Evolutionary conservation across 2,329 filamentous ascomycete genomes (phyloP).

Genomic region (Pseudogymnoascus sp.): DNA sequence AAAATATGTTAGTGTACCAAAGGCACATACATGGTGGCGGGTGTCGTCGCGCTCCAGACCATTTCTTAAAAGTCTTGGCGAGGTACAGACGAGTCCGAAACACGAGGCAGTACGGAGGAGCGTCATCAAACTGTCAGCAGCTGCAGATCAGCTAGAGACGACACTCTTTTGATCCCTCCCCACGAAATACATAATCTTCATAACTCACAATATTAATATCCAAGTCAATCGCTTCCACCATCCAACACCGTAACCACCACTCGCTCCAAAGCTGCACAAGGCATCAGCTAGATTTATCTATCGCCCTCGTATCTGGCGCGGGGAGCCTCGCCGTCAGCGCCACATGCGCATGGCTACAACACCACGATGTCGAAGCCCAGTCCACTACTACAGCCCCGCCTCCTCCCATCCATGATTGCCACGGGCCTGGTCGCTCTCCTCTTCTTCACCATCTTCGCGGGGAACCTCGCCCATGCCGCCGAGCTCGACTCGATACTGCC

Average conservation of each 20-base stretch:
- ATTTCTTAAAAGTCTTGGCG: neutral
- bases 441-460: slow-evolving; percentile 50
- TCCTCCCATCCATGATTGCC: slow-evolving; percentile 56
- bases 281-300: neutral
- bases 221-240: neutral
- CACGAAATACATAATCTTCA: slow-evolving; percentile 2
- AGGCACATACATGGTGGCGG: neutral
- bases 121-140: slow-evolving; percentile 8
- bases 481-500: slow-evolving; percentile 39
- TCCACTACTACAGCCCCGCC: slow-evolving; percentile 63
- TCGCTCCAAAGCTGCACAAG: neutral
- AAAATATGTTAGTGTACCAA: slow-evolving; percentile 1
- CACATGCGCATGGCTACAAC: slow-evolving; percentile 10
- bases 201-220: slow-evolving; percentile 4
- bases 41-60: neutral
- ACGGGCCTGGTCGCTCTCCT: slow-evolving; percentile 50
- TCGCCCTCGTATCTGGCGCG: neutral
- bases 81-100: slow-evolving; percentile 1
- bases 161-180: slow-evolving; percentile 1
- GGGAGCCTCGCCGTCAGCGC: slow-evolving; percentile 3
- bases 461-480: slow-evolving; percentile 53
- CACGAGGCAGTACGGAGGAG: neutral
- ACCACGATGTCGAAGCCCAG: slow-evolving; percentile 42
- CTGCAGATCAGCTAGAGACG: neutral
- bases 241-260: neutral